Evolutionary conservation across 1,139 yeast genomes (phyloP).

Genomic region (Debaryomyces psychrophilus): DNA sequence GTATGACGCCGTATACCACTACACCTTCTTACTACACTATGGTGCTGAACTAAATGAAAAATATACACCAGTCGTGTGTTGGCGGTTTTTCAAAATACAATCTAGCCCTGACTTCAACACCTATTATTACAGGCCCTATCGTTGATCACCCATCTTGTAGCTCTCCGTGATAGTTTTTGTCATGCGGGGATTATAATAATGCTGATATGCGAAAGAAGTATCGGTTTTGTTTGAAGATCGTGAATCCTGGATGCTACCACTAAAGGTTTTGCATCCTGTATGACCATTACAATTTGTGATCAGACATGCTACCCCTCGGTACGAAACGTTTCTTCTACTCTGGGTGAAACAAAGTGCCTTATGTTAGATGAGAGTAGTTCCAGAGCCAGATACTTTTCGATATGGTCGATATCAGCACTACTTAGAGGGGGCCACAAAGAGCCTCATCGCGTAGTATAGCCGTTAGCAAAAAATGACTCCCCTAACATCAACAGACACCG

Average conservation of each 20-base stretch:
- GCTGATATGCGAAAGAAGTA: too few relatives aligned
- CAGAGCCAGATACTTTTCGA: background rate
- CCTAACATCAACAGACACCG: constrained; percentile 9
- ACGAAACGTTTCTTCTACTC: background rate
- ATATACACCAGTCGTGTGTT: constrained; percentile 1
- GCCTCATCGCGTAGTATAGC: constrained; percentile 9
- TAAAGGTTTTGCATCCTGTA: background rate
- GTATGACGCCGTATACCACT: constrained; percentile 4
- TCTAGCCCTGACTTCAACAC: background rate
- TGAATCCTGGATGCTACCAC: background rate
- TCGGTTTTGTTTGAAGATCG: background rate
- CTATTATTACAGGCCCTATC: background rate
- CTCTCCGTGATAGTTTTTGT: background rate
- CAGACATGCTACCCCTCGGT: background rate
- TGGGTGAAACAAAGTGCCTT: background rate
- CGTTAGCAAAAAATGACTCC: constrained; percentile 4
- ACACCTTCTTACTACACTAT: background rate
- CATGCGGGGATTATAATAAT: background rate
- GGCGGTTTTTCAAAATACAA: background rate
- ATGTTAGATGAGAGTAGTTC: background rate
- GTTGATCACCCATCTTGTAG: background rate
- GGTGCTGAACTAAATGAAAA: background rate
- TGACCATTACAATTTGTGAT: background rate
- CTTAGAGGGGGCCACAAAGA: background rate
- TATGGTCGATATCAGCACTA: background rate